Evolutionary conservation across 306 rosid species (phyloP), one percentile per base, ranked within the genome.

Genomic region (Fragaria vesca): DNA sequence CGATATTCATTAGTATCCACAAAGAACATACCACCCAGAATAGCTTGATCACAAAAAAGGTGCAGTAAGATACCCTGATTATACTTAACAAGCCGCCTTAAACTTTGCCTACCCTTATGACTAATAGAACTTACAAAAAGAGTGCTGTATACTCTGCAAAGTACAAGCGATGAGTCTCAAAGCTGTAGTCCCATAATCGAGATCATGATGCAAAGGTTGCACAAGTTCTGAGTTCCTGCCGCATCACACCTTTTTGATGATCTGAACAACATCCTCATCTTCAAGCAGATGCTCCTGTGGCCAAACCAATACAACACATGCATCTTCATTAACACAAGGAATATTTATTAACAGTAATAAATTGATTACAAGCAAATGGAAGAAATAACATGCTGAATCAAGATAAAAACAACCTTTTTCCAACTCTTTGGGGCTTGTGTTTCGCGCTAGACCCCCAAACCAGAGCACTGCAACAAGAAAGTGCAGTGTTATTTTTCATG

Each of bases 361-460:
- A 51, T 36, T 34, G 55, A 55, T 7, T 13, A 21, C 71, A 68
- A 57, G 38, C 8, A 34, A 34, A 3, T 40, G 66, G 34, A 66
- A 80, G 18, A 71, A 43, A 71, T 11, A 18, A 52, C 66, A 58
- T 51, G 78, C 36, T 28, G 48, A 71, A 45, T 12, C 13, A 75
- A 74, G 68, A 81, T 12, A 16, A 74, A 60, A 89, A 58, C 69
- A 51, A 91, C 97, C 98, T 88, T 96, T 86, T n/a, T n/a, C 98
- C 99, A 62, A 96, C 99, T 84, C 96, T 93, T 78, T 95, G 99
- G 54, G 99, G 97, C 87, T 95, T 93, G 90, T 95, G 99, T 63
- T 92, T 95, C 43, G 81, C 99, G 13, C 99, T 95, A 28, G 97
- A 95, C 45, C 99, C 99, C 97, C 97, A 91, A 74, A 95, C 98